Evolutionary conservation across 2,329 filamentous ascomycete species (phyloP).

Genomic region (Coniella vitis): DNA sequence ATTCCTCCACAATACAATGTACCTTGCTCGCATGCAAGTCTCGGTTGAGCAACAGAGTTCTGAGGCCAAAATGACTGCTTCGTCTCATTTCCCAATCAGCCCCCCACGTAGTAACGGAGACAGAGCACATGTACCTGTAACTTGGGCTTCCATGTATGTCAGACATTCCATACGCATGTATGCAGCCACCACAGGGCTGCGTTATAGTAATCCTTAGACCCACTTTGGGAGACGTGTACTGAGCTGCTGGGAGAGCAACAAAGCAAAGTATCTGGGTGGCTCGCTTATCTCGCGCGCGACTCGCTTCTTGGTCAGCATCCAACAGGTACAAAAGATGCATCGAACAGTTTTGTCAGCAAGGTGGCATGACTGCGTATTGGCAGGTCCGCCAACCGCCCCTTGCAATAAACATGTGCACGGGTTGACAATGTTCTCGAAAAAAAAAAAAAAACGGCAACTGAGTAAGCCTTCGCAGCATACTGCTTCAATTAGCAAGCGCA

Average conservation of each 20-base stretch:
- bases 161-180: constrained; percentile 14
- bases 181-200: constrained; percentile 10
- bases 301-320: not conserved
- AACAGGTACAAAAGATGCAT: not conserved
- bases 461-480: no score
- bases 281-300: not conserved
- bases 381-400: not conserved
- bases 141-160: constrained; percentile 7
- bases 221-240: not conserved
- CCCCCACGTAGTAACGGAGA: not conserved
- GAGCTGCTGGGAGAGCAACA: not conserved
- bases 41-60: not conserved
- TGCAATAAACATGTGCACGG: not conserved
- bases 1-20: no score
- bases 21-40: not conserved
- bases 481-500: no score
- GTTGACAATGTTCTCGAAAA: no score
- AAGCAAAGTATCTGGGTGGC: not conserved
- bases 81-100: not conserved
- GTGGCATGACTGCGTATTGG: not conserved
- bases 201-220: not conserved
- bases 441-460: no score
- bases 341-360: not conserved
- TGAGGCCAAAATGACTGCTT: not conserved
- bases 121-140: constrained; percentile 10